Conservation (phyloP, 2,329 filamentous ascomycete genomes). For the Fusarium agapanthi region DNA sequence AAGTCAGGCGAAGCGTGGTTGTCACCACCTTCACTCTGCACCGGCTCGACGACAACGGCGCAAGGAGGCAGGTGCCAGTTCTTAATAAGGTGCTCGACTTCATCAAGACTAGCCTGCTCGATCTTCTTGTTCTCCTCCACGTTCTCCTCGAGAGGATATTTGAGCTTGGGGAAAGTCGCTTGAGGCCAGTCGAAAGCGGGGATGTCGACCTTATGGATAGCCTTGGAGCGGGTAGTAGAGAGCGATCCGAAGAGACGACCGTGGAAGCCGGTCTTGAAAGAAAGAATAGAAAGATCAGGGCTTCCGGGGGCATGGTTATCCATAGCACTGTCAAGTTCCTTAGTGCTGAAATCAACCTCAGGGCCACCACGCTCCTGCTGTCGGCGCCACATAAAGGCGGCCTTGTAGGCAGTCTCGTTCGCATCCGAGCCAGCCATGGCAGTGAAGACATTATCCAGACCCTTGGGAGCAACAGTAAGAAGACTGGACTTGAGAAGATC, state of each 20-base stretch:
- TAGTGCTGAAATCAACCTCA: conserved; percentile 78
- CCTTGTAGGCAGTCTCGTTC: conserved; percentile 95
- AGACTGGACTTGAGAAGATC: conserved; percentile 81
- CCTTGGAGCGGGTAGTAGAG: conserved; percentile 89
- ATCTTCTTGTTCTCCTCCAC: conserved; percentile 82
- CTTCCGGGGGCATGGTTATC: conserved; percentile 80
- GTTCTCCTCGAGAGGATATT: conserved; percentile 86
- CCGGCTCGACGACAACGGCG: conserved; percentile 86
- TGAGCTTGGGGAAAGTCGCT: conserved; percentile 83
- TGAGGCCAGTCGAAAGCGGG: conserved; percentile 96
- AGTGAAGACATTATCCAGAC: conserved; percentile 89
- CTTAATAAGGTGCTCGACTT: conserved; percentile 83
- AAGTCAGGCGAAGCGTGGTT: conserved; percentile 90
- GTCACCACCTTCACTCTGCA: conserved; percentile 93
- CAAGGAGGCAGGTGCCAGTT: conserved; percentile 82
- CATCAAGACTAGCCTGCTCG: conserved; percentile 81
- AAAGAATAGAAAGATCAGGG: conserved; percentile 82
- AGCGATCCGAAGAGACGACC: conserved; percentile 88
- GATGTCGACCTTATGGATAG: conserved; percentile 94
- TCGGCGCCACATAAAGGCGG: conserved; percentile 91
- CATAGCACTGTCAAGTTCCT: conserved; percentile 81
- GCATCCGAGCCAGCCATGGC: conserved; percentile 89
- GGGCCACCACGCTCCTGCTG: conserved; percentile 82
- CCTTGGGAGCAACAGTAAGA: conserved; percentile 83
- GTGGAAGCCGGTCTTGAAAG: conserved; percentile 89